Percentiles rank a stretch among this genome's conserved stretches.
Evolutionary conservation across 805 yeast genomes (phyloP).

Genomic region (Candida gorgasii): DNA sequence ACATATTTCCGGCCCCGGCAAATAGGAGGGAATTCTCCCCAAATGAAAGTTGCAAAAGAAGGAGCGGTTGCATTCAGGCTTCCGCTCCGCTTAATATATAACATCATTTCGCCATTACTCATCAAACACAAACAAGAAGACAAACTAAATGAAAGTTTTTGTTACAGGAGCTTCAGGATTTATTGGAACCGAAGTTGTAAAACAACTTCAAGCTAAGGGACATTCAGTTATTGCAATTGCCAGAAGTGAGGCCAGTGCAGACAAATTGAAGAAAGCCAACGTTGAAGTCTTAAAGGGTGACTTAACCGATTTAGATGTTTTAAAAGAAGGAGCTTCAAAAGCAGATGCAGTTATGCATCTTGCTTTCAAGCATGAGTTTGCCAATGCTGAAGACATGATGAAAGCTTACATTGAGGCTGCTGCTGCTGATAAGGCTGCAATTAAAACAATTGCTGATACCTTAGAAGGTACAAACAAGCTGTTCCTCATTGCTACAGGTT

Average conservation of each 20-base stretch:
- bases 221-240: slow-evolving; percentile 31
- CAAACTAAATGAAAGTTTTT: slow-evolving; percentile 28
- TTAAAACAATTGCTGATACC: slow-evolving; percentile 25
- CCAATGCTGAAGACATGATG: slow-evolving; percentile 19
- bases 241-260: slow-evolving; percentile 30
- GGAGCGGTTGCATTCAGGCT: no score
- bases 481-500: no score
- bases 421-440: slow-evolving; percentile 24
- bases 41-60: no score
- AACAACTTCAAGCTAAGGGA: slow-evolving; percentile 21
- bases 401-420: slow-evolving; percentile 18
- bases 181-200: slow-evolving; percentile 25
- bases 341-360: slow-evolving; percentile 39
- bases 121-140: no score
- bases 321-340: slow-evolving; percentile 25
- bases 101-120: no score
- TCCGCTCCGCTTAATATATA: no score
- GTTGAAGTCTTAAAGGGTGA: slow-evolving; percentile 29
- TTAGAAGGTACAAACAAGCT: slow-evolving; percentile 26
- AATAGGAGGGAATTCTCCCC: no score
- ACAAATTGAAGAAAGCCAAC: slow-evolving; percentile 9
- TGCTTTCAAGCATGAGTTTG: slow-evolving; percentile 34
- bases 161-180: slow-evolving; percentile 39
- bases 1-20: no score
- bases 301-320: slow-evolving; percentile 25